These are phyloP conservation scores for Blastocystis sp. DNA, from an alignment of 352 stramenopile genomes.

Conservation along the genomic window DNA sequence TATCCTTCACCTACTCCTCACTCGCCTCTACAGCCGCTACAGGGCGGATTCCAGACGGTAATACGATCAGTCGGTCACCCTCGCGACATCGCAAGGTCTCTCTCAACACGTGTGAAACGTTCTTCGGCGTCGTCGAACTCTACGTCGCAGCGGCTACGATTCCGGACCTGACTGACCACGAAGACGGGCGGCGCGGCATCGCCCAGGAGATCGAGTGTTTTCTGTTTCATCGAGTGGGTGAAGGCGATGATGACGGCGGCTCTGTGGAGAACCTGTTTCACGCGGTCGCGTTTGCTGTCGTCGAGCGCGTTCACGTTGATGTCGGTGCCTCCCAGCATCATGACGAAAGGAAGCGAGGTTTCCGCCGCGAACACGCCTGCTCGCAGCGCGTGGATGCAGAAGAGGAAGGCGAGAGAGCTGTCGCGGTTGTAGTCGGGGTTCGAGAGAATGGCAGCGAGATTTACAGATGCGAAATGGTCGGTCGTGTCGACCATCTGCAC, in stretches of 20 bases:
- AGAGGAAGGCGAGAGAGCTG: background rate
- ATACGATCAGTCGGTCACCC: background rate
- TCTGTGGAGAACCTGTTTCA: background rate
- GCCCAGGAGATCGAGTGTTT: background rate
- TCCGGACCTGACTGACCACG: background rate
- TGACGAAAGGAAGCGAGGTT: background rate
- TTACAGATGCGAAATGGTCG: background rate
- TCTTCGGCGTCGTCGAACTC: background rate
- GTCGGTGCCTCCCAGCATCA: slow-evolving; percentile 54
- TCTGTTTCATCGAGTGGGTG: slow-evolving; percentile 17
- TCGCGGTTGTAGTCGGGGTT: background rate
- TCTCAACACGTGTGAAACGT: background rate
- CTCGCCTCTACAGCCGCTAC: background rate
- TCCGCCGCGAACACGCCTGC: slow-evolving; percentile 5
- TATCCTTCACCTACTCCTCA: slow-evolving; percentile 23
- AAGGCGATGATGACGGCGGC: slow-evolving; percentile 44
- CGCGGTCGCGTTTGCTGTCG: background rate
- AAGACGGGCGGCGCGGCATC: background rate
- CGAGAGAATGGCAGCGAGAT: background rate
- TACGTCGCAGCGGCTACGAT: background rate
- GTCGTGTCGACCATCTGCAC: slow-evolving; percentile 55
- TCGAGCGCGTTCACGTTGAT: slow-evolving; percentile 46
- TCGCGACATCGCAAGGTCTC: background rate
- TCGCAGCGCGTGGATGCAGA: slow-evolving; percentile 51
- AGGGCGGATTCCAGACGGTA: slow-evolving; percentile 44